phyloP scores from a whole-genome alignment of 495 filamentous ascomycete species.

The Mytilinidion resinicola region DNA sequence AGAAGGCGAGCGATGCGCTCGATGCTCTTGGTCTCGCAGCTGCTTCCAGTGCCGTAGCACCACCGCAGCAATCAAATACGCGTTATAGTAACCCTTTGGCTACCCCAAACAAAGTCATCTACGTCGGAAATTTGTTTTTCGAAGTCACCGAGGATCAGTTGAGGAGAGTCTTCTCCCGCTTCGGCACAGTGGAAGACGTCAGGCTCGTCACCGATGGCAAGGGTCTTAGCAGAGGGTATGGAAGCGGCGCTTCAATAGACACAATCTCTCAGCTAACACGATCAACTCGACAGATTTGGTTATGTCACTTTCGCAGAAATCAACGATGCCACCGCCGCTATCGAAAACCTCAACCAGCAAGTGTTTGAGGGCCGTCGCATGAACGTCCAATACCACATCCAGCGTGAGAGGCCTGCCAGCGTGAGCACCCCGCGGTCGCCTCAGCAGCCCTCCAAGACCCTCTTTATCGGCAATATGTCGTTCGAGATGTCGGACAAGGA shows the following conservation, averaged over 20 bases:
- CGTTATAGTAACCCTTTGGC: neutral
- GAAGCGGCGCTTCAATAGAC: neutral
- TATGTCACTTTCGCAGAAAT: constrained; percentile 62
- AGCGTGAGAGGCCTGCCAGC: neutral
- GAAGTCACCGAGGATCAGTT: constrained; percentile 49
- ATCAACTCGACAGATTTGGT: constrained; percentile 55
- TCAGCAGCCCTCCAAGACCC: constrained; percentile 52
- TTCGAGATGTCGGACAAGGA: constrained; percentile 87
- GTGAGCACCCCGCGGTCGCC: neutral
- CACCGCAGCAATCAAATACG: neutral
- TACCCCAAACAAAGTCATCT: constrained; percentile 44
- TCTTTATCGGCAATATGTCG: constrained; percentile 86
- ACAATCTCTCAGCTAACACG: neutral
- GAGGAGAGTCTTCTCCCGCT: constrained; percentile 32
- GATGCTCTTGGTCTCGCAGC: constrained; percentile 8
- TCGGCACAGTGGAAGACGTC: constrained; percentile 40
- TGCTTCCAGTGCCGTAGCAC: constrained; percentile 1
- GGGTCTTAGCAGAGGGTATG: constrained; percentile 84
- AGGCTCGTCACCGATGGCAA: constrained; percentile 61
- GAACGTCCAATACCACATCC: constrained; percentile 47
- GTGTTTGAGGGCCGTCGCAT: constrained; percentile 76
- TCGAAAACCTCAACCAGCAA: constrained; percentile 57
- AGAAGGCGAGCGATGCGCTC: constrained; percentile 7
- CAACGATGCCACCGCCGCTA: constrained; percentile 55
- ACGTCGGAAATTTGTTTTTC: constrained; percentile 81